Evolutionary conservation across 441 rosid genomes (phyloP).

Genomic region (Erodium trifolium): DNA sequence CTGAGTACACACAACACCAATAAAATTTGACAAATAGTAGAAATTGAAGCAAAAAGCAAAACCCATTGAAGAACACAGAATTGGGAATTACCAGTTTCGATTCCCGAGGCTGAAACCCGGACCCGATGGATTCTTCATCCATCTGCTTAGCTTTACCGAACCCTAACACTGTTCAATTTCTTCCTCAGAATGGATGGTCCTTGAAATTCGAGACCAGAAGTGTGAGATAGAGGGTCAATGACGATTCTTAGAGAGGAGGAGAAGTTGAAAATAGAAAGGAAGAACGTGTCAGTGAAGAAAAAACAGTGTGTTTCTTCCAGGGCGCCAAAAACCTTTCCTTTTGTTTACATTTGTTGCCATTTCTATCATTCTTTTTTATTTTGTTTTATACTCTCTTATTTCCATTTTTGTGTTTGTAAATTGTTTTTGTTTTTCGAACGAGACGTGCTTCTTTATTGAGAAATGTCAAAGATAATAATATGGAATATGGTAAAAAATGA

Average conservation of each 20-base stretch:
- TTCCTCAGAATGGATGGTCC: not conserved
- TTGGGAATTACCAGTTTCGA: not conserved
- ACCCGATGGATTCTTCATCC: not conserved
- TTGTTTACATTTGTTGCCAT: not conserved
- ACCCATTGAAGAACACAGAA: not conserved
- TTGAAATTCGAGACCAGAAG: not conserved
- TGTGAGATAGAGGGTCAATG: not conserved
- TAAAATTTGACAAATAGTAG: too few relatives aligned
- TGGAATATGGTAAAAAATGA: too few relatives aligned
- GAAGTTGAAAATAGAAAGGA: not conserved
- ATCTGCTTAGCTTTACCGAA: not conserved
- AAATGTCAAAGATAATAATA: too few relatives aligned
- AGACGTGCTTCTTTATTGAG: too few relatives aligned
- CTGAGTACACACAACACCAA: not conserved
- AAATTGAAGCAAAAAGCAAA: not conserved
- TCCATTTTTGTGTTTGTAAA: too few relatives aligned
- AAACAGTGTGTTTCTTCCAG: not conserved
- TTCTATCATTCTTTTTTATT: not conserved
- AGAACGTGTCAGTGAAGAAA: not conserved
- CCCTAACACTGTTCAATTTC: not conserved
- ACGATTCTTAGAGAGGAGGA: not conserved
- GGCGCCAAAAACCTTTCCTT: not conserved
- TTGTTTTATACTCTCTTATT: not conserved
- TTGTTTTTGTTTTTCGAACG: too few relatives aligned
- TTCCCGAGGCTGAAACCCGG: not conserved